Evolutionary conservation across 352 stramenopile genomes (phyloP).

Genomic region (Phytophthora rubi): DNA sequence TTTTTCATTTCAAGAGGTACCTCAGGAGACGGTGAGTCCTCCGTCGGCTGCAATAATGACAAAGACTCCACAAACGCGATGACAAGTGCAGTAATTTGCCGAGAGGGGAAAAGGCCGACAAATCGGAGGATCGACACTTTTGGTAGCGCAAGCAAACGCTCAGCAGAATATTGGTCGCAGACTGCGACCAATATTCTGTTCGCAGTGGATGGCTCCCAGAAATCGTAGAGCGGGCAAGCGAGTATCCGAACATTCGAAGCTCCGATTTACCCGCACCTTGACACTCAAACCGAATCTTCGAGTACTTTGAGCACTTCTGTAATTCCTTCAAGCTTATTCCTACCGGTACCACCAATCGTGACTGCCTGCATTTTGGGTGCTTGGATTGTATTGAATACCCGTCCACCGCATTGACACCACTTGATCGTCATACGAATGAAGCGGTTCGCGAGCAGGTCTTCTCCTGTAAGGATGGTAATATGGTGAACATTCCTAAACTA

Average conservation of each 20-base stretch:
- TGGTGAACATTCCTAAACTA: background rate
- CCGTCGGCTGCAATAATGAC: background rate
- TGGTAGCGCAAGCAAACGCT: background rate
- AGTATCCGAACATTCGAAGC: background rate
- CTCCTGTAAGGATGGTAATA: background rate
- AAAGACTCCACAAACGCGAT: background rate
- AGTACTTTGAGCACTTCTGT: no score
- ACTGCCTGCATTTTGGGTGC: no score
- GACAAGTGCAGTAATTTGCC: background rate
- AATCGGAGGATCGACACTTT: background rate
- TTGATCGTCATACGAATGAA: background rate
- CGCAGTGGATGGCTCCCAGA: background rate
- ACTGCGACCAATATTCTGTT: no score
- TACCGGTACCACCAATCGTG: no score
- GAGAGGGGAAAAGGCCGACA: no score
- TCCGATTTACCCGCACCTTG: no score
- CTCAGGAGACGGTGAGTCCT: background rate
- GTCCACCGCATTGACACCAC: background rate
- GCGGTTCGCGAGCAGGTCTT: background rate
- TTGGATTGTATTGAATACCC: background rate
- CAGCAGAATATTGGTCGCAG: background rate
- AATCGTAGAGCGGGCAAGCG: background rate
- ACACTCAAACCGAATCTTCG: no score
- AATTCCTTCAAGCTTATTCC: no score
- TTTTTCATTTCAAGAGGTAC: no score